Conservation (phyloP, 495 filamentous ascomycete species). For the Wilcoxina mikolae region DNA sequence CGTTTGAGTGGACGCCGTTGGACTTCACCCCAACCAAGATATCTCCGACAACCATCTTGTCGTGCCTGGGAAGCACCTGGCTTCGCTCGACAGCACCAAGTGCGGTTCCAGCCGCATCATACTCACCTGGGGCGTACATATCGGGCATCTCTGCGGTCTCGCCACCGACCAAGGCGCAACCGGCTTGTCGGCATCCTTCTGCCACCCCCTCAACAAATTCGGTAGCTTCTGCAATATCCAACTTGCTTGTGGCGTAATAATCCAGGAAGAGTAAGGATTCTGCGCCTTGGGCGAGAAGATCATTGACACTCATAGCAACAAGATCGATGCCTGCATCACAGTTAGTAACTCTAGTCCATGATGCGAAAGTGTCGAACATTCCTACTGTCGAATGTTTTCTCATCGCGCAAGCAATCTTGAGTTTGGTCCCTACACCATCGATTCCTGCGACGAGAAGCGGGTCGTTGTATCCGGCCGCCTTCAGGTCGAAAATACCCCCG, state of each 20-base stretch:
- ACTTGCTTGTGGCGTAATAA: conserved; percentile 79
- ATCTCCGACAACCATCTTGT: too few relatives aligned
- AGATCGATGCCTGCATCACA: conserved; percentile 54
- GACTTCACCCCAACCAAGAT: too few relatives aligned
- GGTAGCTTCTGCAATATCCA: conserved; percentile 60
- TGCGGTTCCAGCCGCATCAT: conserved; percentile 79
- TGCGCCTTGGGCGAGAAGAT: conserved; percentile 87
- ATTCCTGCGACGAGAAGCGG: conserved; percentile 80
- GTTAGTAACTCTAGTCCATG: conserved; percentile 1
- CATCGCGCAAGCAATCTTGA: conserved; percentile 80
- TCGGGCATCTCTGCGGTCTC: conserved; percentile 98
- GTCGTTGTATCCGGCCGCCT: conserved; percentile 55
- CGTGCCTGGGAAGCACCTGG: conserved; percentile 57
- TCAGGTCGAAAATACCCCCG: conserved; percentile 73
- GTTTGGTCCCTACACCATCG: conserved; percentile 92
- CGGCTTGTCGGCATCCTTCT: conserved; percentile 61
- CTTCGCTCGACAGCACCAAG: conserved; percentile 63
- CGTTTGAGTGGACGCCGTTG: conserved; percentile 82
- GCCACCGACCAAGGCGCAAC: conserved; percentile 81
- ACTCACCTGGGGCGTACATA: conserved; percentile 67
- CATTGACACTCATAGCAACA: conserved; percentile 98
- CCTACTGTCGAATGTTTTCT: conserved; percentile 78
- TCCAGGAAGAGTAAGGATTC: conserved; percentile 90
- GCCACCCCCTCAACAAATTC: conserved; percentile 79
- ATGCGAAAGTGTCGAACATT: conserved; percentile 3